phyloP scores from a whole-genome alignment of 352 stramenopile genomes.

The Phytophthora fragariae region DNA sequence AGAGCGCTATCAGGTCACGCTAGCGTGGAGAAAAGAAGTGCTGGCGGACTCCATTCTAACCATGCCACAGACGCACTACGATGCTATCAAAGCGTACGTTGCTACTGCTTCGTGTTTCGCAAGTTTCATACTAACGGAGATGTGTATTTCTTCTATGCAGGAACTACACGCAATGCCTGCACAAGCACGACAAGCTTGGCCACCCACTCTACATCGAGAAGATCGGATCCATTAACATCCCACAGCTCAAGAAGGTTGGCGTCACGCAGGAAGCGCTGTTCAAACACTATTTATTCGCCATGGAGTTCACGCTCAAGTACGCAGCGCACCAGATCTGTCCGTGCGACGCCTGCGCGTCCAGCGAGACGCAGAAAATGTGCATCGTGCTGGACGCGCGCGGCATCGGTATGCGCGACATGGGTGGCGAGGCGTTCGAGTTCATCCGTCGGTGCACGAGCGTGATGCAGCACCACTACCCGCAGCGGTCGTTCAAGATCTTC shows the following conservation, averaged over 20 bases:
- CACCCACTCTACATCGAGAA: slow-evolving; percentile 83
- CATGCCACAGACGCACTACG: slow-evolving; percentile 66
- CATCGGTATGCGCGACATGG: slow-evolving; percentile 82
- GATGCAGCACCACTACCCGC: slow-evolving; percentile 90
- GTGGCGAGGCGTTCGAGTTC: slow-evolving; percentile 84
- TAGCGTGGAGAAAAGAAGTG: slow-evolving; percentile 82
- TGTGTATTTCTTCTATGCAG: slow-evolving; percentile 9
- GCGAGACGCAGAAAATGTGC: slow-evolving; percentile 76
- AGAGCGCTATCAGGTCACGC: slow-evolving; percentile 67
- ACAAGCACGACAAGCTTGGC: slow-evolving; percentile 83
- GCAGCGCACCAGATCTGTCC: slow-evolving; percentile 55
- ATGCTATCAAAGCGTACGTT: slow-evolving; percentile 69
- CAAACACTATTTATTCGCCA: slow-evolving; percentile 79
- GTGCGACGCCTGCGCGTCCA: slow-evolving; percentile 60
- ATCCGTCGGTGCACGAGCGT: slow-evolving; percentile 81
- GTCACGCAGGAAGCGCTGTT: slow-evolving; percentile 71
- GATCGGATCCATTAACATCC: slow-evolving; percentile 81
- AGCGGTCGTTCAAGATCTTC: slow-evolving; percentile 93
- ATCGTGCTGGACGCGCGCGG: slow-evolving; percentile 76
- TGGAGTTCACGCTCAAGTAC: slow-evolving; percentile 84
- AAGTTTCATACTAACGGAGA: not conserved
- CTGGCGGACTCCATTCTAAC: slow-evolving; percentile 74
- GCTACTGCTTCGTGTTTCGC: not conserved
- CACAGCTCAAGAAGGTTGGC: slow-evolving; percentile 71
- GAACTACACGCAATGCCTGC: slow-evolving; percentile 54